Conservation (phyloP, 2,329 filamentous ascomycete genomes). For the Sporothrix dimorphospora region DNA sequence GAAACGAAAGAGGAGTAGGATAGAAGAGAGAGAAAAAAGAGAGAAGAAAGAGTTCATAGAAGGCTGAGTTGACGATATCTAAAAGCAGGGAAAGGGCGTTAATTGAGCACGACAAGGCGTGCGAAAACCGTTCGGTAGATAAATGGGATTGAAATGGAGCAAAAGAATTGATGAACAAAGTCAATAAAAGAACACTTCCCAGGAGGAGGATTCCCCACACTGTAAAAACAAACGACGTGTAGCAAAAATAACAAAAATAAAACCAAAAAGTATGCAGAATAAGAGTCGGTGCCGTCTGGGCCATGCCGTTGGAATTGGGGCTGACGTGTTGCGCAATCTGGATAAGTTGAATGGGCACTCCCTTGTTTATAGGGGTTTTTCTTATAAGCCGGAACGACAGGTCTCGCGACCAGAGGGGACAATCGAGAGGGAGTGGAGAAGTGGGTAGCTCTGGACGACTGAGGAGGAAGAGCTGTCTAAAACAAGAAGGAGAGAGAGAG, state of each 20-base stretch:
- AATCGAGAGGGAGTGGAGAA: neutral
- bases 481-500: neutral
- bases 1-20: neutral
- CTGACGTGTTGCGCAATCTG: constrained; percentile 24
- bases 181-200: neutral
- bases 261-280: neutral
- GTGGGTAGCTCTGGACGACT: neutral
- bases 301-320: neutral
- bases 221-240: neutral
- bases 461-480: neutral
- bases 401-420: constrained; percentile 2
- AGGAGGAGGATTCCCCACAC: neutral
- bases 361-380: neutral
- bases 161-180: neutral
- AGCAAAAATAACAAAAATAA: neutral
- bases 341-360: constrained; percentile 12
- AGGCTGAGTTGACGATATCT: neutral
- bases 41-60: neutral
- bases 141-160: neutral
- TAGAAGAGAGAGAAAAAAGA: neutral
- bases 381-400: neutral
- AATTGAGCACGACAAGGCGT: neutral
- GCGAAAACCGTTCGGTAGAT: neutral
- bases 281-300: neutral
- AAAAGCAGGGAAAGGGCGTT: neutral